Base-by-base conservation (phyloP, 441 rosid genomes). In the Populus hybrid region DNA sequence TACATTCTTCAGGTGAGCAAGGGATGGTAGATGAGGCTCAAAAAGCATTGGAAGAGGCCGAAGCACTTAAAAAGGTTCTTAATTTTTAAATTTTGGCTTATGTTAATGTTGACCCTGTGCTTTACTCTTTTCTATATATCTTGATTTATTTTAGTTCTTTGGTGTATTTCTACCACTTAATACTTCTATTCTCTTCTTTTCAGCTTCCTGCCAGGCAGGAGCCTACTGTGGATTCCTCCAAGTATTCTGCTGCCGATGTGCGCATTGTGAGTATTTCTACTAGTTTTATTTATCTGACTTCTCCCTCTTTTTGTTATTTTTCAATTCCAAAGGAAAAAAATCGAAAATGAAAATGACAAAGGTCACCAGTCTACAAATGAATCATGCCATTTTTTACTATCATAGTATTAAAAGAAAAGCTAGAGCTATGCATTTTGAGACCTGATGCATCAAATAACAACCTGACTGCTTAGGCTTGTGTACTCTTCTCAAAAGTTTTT, bases 11-110 rank as follows among this genome's bases (percentile, higher is more conserved):
- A 96, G 99, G 99, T 72, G 98, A 96, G 86, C 97, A 90, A 86
- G 99, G 99, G 80, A 93, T 96, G 99, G 93, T 96, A 79, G 99
- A 96, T 77, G 99, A 96, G 84, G 99, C 99, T 46, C 99, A 96
- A 80, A 96, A 93, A 80, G 97, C 95, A 67, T 78, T 96, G 84
- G 99, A 96, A 90, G 98, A 96, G 85, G 99, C 99, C 79, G 99
- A 94, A 86, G 98, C 98, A 74, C 97, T 96, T 64, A 96, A 93
- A 87, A 96, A 96, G 99, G 99, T 95, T 78, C 73, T 80, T 72
- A 21, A 26, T 67, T 73, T 57, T 46, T 46, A 46, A 46, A 46
- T 46, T 46, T 46, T 46, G 57, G 20, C 6, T 12, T 42, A 42
- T 4, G 10, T 42, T 46, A 14, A 46, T 46, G 16, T 46, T 46